Percentiles rank a stretch among this genome's conserved stretches.
phyloP scores from a whole-genome alignment of 2,329 filamentous ascomycete genomes.

The Paracoccidioides brasiliensis region DNA sequence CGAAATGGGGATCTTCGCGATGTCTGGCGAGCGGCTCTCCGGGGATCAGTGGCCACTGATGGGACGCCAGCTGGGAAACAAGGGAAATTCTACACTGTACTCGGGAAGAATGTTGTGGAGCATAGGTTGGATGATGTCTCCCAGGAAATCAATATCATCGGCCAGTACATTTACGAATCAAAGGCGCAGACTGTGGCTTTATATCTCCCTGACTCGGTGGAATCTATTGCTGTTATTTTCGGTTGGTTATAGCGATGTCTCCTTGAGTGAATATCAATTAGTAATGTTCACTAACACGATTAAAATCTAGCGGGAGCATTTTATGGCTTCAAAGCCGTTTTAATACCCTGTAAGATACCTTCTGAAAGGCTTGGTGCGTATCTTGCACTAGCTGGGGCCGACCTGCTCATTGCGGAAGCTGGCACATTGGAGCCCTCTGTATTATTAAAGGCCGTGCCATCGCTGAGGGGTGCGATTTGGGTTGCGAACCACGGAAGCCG shows the following conservation, averaged over 20 bases:
- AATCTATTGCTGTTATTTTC: conserved; percentile 70
- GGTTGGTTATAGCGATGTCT: conserved; percentile 29
- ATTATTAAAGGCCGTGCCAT: conserved; percentile 54
- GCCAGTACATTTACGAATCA: conserved; percentile 59
- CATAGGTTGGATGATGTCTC: conserved; percentile 61
- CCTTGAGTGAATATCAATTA: background rate
- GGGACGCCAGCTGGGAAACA: conserved; percentile 46
- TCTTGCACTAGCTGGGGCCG: conserved; percentile 59
- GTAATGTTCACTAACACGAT: background rate
- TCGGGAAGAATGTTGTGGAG: conserved; percentile 62
- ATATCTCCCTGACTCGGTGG: conserved; percentile 85
- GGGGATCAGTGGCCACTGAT: conserved; percentile 50
- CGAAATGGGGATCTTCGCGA: conserved; percentile 83
- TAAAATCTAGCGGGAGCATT: conserved; percentile 60
- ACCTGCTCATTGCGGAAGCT: conserved; percentile 71
- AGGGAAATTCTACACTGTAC: conserved; percentile 64
- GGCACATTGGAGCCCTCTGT: conserved; percentile 73
- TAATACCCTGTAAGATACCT: conserved; percentile 70
- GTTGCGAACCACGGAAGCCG: conserved; percentile 81
- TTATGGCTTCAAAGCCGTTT: conserved; percentile 70
- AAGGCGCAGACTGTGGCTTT: conserved; percentile 64
- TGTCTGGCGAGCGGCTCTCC: conserved; percentile 65
- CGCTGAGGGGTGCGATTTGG: conserved; percentile 72
- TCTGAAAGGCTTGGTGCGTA: conserved; percentile 57
- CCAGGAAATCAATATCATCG: conserved; percentile 76